Conservation (phyloP, 805 yeast genomes). For the Teunomyces lycoperdinae region DNA sequence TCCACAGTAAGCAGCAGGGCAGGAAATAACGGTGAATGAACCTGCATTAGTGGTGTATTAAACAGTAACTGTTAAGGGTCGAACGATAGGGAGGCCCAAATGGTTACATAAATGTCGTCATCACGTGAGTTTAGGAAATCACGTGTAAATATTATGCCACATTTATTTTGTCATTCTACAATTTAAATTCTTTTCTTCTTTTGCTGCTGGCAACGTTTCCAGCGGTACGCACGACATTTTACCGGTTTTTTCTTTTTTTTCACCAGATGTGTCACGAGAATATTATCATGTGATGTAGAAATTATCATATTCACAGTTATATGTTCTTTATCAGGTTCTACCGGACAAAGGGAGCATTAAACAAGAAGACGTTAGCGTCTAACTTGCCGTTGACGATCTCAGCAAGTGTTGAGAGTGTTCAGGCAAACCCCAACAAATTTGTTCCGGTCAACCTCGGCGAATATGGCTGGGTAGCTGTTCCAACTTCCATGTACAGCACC, state of each 20-base stretch:
- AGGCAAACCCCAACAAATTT: conserved; percentile 11
- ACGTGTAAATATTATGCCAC: not conserved
- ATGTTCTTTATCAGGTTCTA: not conserved
- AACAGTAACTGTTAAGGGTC: not conserved
- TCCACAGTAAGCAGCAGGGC: conserved; percentile 16
- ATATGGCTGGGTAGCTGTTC: conserved; percentile 23
- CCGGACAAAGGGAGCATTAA: conserved; percentile 9
- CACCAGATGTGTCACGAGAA: not conserved
- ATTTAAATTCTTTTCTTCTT: not conserved
- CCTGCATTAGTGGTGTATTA: conserved; percentile 3
- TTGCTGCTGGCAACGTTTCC: too few species aligned
- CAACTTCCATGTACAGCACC: conserved; percentile 14
- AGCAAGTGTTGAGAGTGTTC: conserved; percentile 10
- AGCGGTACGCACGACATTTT: not conserved
- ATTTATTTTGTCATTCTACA: not conserved
- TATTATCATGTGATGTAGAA: not conserved
- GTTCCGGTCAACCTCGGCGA: conserved; percentile 14
- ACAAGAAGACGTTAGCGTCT: conserved; percentile 3
- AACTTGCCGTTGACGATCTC: not conserved
- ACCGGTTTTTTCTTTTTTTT: not conserved
- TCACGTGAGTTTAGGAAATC: not conserved
- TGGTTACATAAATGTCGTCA: not conserved
- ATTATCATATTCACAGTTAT: not conserved
- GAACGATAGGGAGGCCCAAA: not conserved
- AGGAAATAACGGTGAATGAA: conserved; percentile 24